Base-by-base conservation (phyloP, 2,329 filamentous ascomycete species). In the Sporothrix curviconia region DNA sequence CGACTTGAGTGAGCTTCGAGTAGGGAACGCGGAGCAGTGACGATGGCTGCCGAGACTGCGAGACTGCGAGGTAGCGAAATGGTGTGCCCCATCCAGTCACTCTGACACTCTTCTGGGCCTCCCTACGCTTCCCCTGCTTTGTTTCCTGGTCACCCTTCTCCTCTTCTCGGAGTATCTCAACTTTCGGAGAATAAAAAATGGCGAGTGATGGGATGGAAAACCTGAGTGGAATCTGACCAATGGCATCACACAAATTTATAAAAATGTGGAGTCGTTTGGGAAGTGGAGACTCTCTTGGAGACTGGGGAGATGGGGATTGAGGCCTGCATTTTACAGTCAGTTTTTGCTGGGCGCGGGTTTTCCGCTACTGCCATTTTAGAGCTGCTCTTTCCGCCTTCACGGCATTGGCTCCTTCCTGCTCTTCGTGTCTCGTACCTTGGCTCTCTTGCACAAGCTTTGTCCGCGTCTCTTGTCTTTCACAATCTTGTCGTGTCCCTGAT, bases 131-230 rank as follows among this genome's bases (percentile, higher is more conserved):
- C 30, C 46, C 30, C 37, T 9, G 15, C 34, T 51, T 37, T 25
- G 17, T 36, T 22, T 9, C 17, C 24, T 25, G 19, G 34, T 17
- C 19, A 8, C 22, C 8, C 30, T 14, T 30, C 49, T 47, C 15
- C 28, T 52, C 49, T 53, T n/a, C n/a, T 43, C 37, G 17, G 36
- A 42, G 28, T 43, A 42, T 53, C 37, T 53, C 49, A 52, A 24
- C 19, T 52, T n/a, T 43, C 37, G 50, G 37, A 53, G 49, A 51
- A 39, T 39, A 22, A 19, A 17, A 39, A 28, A 17, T 50, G 32
- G 34, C 24, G 19, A n/a, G 19, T n/a, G 14, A 37, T 28, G 19
- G n/a, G n/a, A n/a, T n/a, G n/a, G n/a, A n/a, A 15, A 25, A 25
- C 22, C 15, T 40, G 14, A 11, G 7, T 11, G 4, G n/a, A 40